These are phyloP conservation scores for Eimeria sp. DNA, from an alignment of 169 alveolate genomes.

Conservation along the genomic window DNA sequence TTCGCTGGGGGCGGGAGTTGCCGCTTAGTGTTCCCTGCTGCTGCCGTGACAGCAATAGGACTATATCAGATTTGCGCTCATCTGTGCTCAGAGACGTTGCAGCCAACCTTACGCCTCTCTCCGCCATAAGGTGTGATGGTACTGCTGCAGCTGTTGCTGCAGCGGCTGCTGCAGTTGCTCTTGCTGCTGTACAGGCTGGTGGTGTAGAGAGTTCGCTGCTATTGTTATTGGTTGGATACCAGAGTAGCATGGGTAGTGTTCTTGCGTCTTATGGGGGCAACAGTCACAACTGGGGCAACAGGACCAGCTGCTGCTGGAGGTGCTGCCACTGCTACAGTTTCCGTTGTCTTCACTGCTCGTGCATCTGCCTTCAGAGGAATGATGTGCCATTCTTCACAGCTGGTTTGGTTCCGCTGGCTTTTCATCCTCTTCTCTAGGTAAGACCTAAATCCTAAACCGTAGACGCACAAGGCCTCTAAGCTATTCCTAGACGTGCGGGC, in stretches of 20 bases:
- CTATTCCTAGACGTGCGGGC: neutral
- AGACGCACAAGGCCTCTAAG: neutral
- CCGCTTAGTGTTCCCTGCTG: neutral
- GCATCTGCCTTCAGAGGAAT: conserved; percentile 61
- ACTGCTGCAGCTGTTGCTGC: neutral
- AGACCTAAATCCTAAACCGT: neutral
- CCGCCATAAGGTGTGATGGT: neutral
- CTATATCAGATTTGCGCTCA: neutral
- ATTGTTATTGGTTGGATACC: neutral
- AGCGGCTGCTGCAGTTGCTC: conserved; percentile 12
- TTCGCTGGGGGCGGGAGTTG: neutral
- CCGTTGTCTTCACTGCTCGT: neutral
- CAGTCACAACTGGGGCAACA: neutral
- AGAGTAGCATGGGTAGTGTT: neutral
- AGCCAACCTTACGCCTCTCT: conserved; percentile 12
- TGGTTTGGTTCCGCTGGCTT: conserved; percentile 79
- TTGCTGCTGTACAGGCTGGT: conserved; percentile 1
- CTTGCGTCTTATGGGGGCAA: neutral
- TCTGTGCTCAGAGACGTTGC: conserved; percentile 61
- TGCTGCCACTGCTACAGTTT: neutral
- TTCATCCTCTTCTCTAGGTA: conserved; percentile 78
- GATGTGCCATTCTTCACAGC: conserved; percentile 67
- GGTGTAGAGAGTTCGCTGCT: neutral
- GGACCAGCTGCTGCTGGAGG: neutral
- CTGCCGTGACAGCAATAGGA: neutral